phyloP scores from a whole-genome alignment of 2,329 filamentous ascomycete genomes.

The Penicillium vulpinum region DNA sequence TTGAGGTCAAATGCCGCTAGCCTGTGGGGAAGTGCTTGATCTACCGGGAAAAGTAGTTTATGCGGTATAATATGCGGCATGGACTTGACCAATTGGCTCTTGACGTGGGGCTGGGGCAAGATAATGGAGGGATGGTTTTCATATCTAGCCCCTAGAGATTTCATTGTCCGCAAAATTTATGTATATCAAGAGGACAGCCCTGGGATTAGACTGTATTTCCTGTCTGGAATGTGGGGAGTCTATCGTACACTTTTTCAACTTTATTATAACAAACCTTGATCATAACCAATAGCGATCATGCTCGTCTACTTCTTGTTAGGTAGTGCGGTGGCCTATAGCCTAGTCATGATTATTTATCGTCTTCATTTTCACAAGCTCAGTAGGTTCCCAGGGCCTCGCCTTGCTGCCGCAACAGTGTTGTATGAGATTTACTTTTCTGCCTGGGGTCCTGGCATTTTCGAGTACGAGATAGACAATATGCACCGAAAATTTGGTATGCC shows the following conservation, averaged over 20 bases:
- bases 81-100: background rate
- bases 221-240: background rate
- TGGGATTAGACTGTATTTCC: background rate
- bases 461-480: conserved; percentile 22
- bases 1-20: background rate
- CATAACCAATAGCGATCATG: conserved; percentile 5
- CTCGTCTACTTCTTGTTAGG: conserved; percentile 22
- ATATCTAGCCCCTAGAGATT: background rate
- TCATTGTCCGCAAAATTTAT: background rate
- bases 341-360: conserved; percentile 23
- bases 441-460: conserved; percentile 16
- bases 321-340: conserved; percentile 21
- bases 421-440: conserved; percentile 24
- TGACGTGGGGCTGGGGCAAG: background rate
- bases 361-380: conserved; percentile 24
- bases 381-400: conserved; percentile 21
- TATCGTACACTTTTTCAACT: background rate
- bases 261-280: background rate
- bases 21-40: background rate
- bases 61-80: conserved; percentile 7
- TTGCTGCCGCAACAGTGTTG: conserved; percentile 23
- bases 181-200: conserved; percentile 1
- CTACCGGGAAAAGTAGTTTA: background rate
- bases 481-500: conserved; percentile 21
- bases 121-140: background rate